These are phyloP conservation scores for Agapanthus africanus DNA, from an alignment of 106 monocot genomes.

Conservation along the genomic window DNA sequence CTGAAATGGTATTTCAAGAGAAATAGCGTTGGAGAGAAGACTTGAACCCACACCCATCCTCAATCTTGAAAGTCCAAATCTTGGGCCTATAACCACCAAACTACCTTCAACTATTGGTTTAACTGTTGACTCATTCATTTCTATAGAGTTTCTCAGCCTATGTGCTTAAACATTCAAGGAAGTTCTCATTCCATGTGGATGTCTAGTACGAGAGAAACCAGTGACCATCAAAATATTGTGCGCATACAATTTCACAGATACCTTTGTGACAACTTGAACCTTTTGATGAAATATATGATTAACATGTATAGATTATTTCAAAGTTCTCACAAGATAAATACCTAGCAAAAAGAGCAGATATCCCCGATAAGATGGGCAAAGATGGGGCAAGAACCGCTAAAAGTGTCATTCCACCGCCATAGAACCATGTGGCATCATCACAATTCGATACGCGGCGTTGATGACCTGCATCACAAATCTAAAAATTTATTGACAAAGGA, in stretches of 20 bases:
- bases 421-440: conserved; percentile 45
- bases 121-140: no score
- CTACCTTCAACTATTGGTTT: no score
- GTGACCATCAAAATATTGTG: no score
- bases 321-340: conserved; percentile 11
- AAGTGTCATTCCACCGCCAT: conserved; percentile 66
- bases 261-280: not conserved
- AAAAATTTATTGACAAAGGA: not conserved
- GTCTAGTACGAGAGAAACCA: no score
- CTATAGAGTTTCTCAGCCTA: no score
- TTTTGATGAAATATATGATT: not conserved
- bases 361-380: conserved; percentile 63
- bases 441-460: conserved; percentile 43
- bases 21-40: no score
- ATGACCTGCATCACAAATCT: conserved; percentile 39
- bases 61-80: no score
- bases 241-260: not conserved
- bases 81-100: no score
- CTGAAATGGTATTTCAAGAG: no score
- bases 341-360: conserved; percentile 91
- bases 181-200: no score
- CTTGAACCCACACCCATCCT: no score
- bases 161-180: no score
- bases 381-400: conserved; percentile 55
- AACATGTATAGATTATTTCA: not conserved